A percentile compares a stretch with the other conserved stretches of the same genome.
Evolutionary conservation across 108 stramenopile species (phyloP).

Genomic region (Fragilaria crotonensis): DNA sequence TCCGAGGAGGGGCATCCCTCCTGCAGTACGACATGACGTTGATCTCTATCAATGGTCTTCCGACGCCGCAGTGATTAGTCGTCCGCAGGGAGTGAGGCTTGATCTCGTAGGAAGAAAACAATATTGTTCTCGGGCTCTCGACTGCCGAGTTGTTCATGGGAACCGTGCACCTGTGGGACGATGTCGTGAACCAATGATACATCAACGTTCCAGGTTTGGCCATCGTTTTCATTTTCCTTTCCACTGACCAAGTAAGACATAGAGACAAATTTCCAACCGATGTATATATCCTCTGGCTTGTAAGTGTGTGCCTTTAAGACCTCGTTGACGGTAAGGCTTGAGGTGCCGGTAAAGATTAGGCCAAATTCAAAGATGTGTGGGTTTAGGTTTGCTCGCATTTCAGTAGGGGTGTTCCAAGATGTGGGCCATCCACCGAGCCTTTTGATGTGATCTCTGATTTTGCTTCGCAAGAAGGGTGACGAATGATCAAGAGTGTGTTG

Average conservation of each 20-base stretch:
- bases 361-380: too few relatives aligned
- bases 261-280: not conserved
- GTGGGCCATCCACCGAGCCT: too few relatives aligned
- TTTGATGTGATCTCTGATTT: too few relatives aligned
- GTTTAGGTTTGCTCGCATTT: too few relatives aligned
- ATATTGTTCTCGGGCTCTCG: too few relatives aligned
- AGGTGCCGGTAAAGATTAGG: too few relatives aligned
- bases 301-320: not conserved
- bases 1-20: conserved; percentile 73
- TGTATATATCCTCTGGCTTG: not conserved
- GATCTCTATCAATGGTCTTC: conserved; percentile 75
- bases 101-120: too few relatives aligned
- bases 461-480: too few relatives aligned
- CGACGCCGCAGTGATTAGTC: conserved; percentile 79
- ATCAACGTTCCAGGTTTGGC: not conserved
- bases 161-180: not conserved
- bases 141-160: too few relatives aligned
- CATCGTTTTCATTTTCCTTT: not conserved
- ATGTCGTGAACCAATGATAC: not conserved
- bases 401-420: too few relatives aligned
- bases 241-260: not conserved
- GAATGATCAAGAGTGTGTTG: too few relatives aligned
- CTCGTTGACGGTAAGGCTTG: not conserved
- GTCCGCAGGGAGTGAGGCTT: too few relatives aligned
- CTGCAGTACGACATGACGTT: conserved; percentile 76